Base-by-base conservation (phyloP, 2,329 filamentous ascomycete genomes). In the Pestalotiopsis sp. region DNA sequence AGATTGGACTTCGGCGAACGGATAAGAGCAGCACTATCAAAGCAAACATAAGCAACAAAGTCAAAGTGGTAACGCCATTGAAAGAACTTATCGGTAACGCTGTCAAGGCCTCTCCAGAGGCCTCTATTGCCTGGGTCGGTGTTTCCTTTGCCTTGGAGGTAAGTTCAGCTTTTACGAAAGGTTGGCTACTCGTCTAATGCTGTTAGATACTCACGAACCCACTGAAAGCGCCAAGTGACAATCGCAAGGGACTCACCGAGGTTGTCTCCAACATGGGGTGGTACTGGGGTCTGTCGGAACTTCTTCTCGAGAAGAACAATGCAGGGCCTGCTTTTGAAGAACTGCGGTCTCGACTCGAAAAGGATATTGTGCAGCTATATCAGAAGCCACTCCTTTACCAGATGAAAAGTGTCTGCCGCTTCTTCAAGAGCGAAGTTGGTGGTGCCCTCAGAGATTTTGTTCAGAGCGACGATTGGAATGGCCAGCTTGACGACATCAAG, bases 361-460 rank as follows among this genome's bases (percentile, higher is more conserved):
- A 38, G 14, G 31, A 66, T 31, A 41, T 59, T 31, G 13, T 66
- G 4, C 77, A 75, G 63, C 14, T 52, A 9, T 52, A 52, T 12
- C 14, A 17, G 17, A 20, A 14, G 45, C 45, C 17, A 17, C 45
- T 52, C 45, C 13, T 20, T 17, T 52, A 52, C 77, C 1, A 76
- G 79, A 38, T 77, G 75, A 49, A 72, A 79, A 52, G 45, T 9
- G n/a, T 52, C 45, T 52, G 45, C 11, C 45, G 45, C n/a, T 52
- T 17, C 45, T 52, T 17, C 45, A 14, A 20, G 14, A 14, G n/a
- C 12, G 13, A 20, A 20, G 45, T 52, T 52, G 14, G 45, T 17
- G 45, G 49, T 79, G 79, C 56, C 65, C 73, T 1, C 76, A 80
- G 49, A 66, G 72, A 6, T 73, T 77, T 38, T 75, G 74, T 64